Base-by-base conservation (phyloP, 768 basidiomycete species). In the Paxillus rubicundulus region DNA sequence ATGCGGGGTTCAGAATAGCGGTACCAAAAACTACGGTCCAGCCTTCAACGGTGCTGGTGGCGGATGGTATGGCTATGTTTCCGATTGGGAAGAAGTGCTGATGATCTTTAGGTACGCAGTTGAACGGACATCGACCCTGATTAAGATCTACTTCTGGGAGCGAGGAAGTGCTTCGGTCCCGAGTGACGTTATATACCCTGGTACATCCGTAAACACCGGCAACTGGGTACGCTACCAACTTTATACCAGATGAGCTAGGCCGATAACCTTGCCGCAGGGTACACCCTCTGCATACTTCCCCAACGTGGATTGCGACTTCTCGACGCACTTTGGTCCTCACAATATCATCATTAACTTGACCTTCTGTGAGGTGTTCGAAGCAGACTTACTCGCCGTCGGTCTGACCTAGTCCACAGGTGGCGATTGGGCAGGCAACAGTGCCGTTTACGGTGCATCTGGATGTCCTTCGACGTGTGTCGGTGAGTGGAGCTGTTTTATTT, bases 141-240 rank as follows among this genome's bases (percentile, higher is more conserved):
- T 77, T 24, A 66, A 69, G 28, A 55, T 74, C 30, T 77, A 68
- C 61, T 75, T 73, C 54, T 76, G 77, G 74, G 70, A 69, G 28
- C 61, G 77, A 24, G 61, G 65, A n/a, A 66, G 66, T 42, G 17
- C 64, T 1, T 57, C 56, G n/a, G 67, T 76, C n/a, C 77, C 77
- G 10, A 51, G 53, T 4, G 60, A 71, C 36, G 67, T 78, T 32
- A 53, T 16, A 40, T 42, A 50, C 44, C 66, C 62, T 7, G 59
- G 60, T 2, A 39, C 44, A 6, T 61, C 46, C 12, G 56, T 66
- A 10, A 30, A 65, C 45, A 55, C 66, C 20, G 49, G 48, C 36
- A 54, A 33, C 21, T 71, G 70, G 66, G 70, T 70, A 50, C 43
- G 18, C 1, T 20, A 6, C 5, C 27, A 21, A 28, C 1, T 1